Evolutionary conservation across 2,329 filamentous ascomycete genomes (phyloP).

Genomic region (Leptosphaerulina australis): DNA sequence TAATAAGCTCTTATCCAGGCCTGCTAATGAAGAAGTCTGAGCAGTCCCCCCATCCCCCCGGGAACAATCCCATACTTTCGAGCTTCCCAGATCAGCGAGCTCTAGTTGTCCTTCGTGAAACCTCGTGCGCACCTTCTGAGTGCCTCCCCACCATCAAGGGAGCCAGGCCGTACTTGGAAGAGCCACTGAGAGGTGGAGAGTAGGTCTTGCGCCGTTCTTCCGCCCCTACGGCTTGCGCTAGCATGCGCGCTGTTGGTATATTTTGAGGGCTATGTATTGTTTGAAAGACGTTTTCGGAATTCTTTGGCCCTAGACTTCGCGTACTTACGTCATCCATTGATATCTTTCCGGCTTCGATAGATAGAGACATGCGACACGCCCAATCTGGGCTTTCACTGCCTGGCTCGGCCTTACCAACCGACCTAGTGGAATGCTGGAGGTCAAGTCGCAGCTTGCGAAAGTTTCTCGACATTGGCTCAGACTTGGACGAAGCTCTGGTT

Average conservation of each 20-base stretch:
- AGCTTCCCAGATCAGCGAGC: too few relatives aligned
- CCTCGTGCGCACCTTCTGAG: neutral
- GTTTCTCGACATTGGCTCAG: neutral
- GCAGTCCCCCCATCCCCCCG: too few relatives aligned
- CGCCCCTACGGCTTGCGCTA: neutral
- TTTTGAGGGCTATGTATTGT: neutral
- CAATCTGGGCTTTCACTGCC: constrained; percentile 8
- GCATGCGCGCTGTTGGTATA: neutral
- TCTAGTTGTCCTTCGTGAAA: too few relatives aligned
- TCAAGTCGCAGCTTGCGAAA: neutral
- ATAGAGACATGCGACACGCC: constrained; percentile 6
- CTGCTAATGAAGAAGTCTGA: too few relatives aligned
- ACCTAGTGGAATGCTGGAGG: neutral
- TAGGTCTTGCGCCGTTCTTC: neutral
- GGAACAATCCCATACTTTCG: too few relatives aligned
- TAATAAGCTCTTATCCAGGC: too few relatives aligned
- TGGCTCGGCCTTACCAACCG: neutral
- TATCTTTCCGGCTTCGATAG: constrained; percentile 1
- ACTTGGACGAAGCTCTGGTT: neutral
- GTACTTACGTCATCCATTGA: neutral
- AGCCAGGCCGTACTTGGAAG: neutral
- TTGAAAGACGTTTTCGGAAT: neutral
- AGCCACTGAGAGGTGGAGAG: neutral
- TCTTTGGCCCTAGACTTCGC: neutral
- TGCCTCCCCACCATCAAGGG: neutral